These are phyloP conservation scores for Hirsutella minnesotensis DNA, from an alignment of 2,329 filamentous ascomycete species.

Conservation along the genomic window DNA sequence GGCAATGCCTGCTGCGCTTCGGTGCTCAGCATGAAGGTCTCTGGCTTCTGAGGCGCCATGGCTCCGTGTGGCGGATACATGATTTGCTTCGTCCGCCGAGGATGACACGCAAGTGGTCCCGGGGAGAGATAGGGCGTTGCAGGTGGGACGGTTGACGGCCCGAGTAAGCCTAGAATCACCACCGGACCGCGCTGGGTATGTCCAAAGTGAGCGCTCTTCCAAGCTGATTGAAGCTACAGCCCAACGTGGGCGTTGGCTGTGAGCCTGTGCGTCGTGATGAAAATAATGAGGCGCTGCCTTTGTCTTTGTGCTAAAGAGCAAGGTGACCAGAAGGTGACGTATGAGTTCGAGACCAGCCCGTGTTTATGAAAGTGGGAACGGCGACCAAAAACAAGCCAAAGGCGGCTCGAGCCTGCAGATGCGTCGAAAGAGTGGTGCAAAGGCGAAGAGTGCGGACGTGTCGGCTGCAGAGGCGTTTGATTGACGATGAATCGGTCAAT, in stretches of 20 bases:
- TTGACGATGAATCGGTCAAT: conserved; percentile 15
- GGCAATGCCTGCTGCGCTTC: conserved; percentile 95
- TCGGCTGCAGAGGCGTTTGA: conserved; percentile 28
- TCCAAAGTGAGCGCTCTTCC: background rate
- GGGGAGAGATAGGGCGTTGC: background rate
- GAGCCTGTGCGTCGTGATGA: background rate
- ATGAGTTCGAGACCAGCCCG: conserved; percentile 37
- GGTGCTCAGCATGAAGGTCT: conserved; percentile 96
- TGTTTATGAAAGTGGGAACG: conserved; percentile 16
- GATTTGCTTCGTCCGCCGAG: conserved; percentile 16
- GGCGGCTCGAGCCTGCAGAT: conserved; percentile 22
- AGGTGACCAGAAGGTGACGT: conserved; percentile 10
- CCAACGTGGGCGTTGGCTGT: background rate
- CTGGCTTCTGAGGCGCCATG: conserved; percentile 92
- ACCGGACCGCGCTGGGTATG: background rate
- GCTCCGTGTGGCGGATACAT: conserved; percentile 78
- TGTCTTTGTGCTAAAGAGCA: conserved; percentile 5
- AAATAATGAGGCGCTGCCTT: conserved; percentile 20
- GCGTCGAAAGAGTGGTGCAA: conserved; percentile 33
- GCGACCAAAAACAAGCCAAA: conserved; percentile 12
- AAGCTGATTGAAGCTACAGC: background rate
- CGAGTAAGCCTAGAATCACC: background rate
- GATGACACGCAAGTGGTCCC: conserved; percentile 2
- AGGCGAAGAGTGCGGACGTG: conserved; percentile 15
- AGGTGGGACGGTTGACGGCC: background rate